Evolutionary conservation across 2,329 filamentous ascomycete genomes (phyloP).

Genomic region (Penicillium digitatum): DNA sequence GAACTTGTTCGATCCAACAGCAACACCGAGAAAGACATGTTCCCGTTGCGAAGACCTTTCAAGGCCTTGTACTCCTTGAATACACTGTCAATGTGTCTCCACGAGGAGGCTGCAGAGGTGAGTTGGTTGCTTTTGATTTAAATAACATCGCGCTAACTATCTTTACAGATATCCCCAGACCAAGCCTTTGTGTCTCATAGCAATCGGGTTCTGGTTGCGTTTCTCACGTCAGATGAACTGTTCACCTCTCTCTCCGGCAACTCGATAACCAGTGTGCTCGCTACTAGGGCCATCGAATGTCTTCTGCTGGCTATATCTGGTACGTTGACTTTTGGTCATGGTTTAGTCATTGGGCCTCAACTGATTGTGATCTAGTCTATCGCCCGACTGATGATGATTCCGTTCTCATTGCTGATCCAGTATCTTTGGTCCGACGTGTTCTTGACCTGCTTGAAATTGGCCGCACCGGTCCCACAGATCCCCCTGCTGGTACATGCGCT

Average conservation of each 20-base stretch:
- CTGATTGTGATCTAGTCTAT: conserved; percentile 25
- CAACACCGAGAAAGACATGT: conserved; percentile 58
- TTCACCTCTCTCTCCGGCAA: conserved; percentile 45
- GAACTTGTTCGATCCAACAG: conserved; percentile 54
- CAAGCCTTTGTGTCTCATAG: conserved; percentile 41
- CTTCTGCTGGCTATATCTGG: conserved; percentile 55
- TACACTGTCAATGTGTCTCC: conserved; percentile 61
- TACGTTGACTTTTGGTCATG: conserved; percentile 26
- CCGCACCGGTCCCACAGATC: conserved; percentile 13
- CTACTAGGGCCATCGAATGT: conserved; percentile 54
- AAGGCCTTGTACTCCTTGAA: conserved; percentile 70
- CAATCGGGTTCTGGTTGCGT: conserved; percentile 55
- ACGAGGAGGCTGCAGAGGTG: conserved; percentile 39
- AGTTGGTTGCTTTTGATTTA: background rate
- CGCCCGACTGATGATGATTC: conserved; percentile 20
- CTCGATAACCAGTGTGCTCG: conserved; percentile 49
- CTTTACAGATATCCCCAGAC: conserved; percentile 28
- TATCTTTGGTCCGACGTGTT: conserved; percentile 34
- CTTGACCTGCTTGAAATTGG: conserved; percentile 35
- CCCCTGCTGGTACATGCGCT: conserved; percentile 15
- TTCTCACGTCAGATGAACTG: conserved; percentile 57
- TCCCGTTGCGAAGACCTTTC: conserved; percentile 66
- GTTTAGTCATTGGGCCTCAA: background rate
- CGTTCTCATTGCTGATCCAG: conserved; percentile 34
- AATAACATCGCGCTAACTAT: background rate